Conservation (phyloP, 305 asterid species). For the Fraxinus floribunda region DNA sequence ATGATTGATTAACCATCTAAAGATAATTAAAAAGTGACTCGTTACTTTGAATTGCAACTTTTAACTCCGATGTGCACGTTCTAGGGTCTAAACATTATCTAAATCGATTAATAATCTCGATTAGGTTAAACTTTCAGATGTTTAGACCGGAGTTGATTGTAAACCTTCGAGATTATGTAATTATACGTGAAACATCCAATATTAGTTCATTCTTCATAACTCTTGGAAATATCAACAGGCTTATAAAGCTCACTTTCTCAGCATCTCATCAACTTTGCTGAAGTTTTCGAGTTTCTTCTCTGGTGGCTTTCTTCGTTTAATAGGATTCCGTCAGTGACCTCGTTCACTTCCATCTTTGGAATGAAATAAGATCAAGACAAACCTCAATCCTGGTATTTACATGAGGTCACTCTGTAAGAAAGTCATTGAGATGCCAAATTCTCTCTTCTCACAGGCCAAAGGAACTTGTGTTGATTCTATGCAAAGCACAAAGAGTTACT, state of each 20-base stretch:
- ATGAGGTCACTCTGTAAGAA: neutral
- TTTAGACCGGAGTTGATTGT: neutral
- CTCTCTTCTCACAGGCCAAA: neutral
- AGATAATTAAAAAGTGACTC: no score
- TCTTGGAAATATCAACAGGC: neutral
- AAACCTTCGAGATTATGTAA: neutral
- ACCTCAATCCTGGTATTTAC: neutral
- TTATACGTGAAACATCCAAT: neutral
- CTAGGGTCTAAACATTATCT: no score
- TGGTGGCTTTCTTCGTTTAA: neutral
- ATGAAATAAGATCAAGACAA: neutral
- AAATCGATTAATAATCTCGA: no score
- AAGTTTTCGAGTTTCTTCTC: neutral
- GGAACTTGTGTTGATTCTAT: neutral
- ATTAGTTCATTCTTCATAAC: neutral
- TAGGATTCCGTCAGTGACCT: neutral
- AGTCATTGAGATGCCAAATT: neutral
- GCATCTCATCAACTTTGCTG: neutral
- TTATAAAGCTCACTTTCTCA: neutral
- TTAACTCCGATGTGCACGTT: no score
- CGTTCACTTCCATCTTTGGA: neutral
- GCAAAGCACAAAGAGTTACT: neutral
- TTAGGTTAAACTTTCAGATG: neutral
- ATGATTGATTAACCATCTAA: no score
- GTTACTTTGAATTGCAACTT: no score